Evolutionary conservation across 257 asterid genomes (phyloP), one percentile per base, ranked within the genome.

Genomic region (Lycium barbarum): DNA sequence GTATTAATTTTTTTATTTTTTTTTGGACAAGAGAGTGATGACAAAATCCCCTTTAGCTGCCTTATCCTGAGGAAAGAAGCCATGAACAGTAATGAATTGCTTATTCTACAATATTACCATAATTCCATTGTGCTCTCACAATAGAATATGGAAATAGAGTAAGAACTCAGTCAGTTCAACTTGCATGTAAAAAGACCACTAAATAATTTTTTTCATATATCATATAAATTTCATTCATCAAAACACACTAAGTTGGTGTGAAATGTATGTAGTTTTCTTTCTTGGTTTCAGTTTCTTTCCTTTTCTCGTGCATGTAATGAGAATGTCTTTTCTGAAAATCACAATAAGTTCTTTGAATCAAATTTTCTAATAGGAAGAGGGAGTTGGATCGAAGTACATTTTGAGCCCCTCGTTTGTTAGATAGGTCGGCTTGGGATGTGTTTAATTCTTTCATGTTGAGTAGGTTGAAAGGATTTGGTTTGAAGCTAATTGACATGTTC

Each of bases 11-110:
- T 26, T 26, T 26, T 61, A 49, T 10, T 47, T 67, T 74, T 73
- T 73, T 74, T 20, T 10, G 79, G 79, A 53, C 54, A 8, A 70
- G 14, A 40, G 15, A 38, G 20, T 70, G 54, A 36, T 45, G 49
- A 17, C 79, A 70, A 36, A 70, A 70, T 70, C 79, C 20, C 33
- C 8, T 70, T 70, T 40, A 17, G 79, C 51, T 70, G 47, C 79
- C 33, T 40, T 70, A 53, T 40, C 79, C 79, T 40, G 17, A 70
- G 79, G 15, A 40, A 70, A 38, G 54, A 70, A 40, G 33, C 7
- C 35, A 70, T 70, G 38, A 67, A 36, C 76, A 67, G 17, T 67
- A 67, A 33, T 67, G 76, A 36, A 67, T 36, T 67, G 20, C 76
- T 67, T 36, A 36, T 67, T 67, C 76, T 67, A 67, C 49, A 13